Evolutionary conservation across 495 filamentous ascomycete genomes (phyloP).

Genomic region (Aspergillus diversus): DNA sequence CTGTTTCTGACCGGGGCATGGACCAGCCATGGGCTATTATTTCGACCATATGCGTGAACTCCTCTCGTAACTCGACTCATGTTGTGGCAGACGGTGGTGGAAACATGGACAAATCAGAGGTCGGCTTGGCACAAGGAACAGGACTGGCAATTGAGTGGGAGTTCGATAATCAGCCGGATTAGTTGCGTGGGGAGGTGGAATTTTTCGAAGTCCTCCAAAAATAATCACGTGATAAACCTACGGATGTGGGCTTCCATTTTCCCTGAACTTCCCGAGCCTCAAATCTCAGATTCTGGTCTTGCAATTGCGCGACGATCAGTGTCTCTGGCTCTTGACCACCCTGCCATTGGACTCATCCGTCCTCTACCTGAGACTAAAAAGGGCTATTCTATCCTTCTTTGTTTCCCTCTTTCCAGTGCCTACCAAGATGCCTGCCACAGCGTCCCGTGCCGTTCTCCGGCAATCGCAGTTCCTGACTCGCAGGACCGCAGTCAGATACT

Average conservation of each 20-base stretch:
- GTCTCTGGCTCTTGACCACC: constrained; percentile 35
- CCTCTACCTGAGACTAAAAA: constrained; percentile 37
- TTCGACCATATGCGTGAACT: too few relatives aligned
- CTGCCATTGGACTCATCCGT: constrained; percentile 48
- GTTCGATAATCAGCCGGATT: neutral
- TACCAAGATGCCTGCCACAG: constrained; percentile 50
- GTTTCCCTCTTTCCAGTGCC: constrained; percentile 33
- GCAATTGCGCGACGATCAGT: constrained; percentile 43
- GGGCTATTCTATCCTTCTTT: constrained; percentile 33
- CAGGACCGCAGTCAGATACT: constrained; percentile 59
- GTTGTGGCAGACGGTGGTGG: neutral
- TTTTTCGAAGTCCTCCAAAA: constrained; percentile 4
- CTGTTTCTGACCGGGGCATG: too few relatives aligned
- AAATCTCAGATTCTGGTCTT: constrained; percentile 49
- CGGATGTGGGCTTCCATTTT: constrained; percentile 30
- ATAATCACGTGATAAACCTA: constrained; percentile 23
- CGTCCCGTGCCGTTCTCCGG: constrained; percentile 64
- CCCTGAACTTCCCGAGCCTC: constrained; percentile 51
- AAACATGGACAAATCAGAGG: neutral
- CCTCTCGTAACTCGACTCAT: too few relatives aligned
- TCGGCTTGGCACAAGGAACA: neutral
- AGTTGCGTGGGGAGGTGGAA: neutral
- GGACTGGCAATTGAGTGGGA: neutral
- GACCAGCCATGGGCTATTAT: too few relatives aligned
- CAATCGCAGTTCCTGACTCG: constrained; percentile 62